Conservation (phyloP, 2,329 filamentous ascomycete genomes). For the Harringtonia lauricola region DNA sequence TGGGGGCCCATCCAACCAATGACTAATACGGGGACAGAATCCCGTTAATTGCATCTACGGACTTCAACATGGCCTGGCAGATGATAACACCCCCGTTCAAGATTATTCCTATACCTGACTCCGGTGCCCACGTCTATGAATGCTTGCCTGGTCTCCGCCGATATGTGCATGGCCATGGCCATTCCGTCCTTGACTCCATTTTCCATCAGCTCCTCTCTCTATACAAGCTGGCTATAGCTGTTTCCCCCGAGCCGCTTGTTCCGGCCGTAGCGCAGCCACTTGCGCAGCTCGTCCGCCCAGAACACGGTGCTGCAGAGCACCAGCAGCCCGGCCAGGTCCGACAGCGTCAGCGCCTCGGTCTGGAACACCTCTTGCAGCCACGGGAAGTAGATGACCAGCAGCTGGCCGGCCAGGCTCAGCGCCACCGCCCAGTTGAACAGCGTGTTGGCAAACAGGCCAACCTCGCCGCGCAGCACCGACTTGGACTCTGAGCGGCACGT, state of each 20-base stretch:
- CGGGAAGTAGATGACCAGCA: conserved; percentile 88
- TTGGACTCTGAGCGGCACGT: conserved; percentile 87
- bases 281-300: conserved; percentile 86
- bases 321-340: conserved; percentile 64
- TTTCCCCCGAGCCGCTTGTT: conserved; percentile 46
- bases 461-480: conserved; percentile 75
- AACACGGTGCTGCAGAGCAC: conserved; percentile 80
- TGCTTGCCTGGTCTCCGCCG: too few relatives aligned
- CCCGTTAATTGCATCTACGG: too few relatives aligned
- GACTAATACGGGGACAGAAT: too few relatives aligned
- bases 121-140: too few relatives aligned
- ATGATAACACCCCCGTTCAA: too few relatives aligned
- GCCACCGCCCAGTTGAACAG: conserved; percentile 96
- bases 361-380: conserved; percentile 92
- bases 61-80: too few relatives aligned
- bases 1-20: too few relatives aligned
- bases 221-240: conserved; percentile 59
- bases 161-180: too few relatives aligned
- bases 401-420: conserved; percentile 72
- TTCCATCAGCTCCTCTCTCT: conserved; percentile 13
- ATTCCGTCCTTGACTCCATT: too few relatives aligned
- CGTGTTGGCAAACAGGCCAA: conserved; percentile 72
- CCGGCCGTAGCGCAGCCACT: conserved; percentile 57
- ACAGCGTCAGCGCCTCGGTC: conserved; percentile 69
- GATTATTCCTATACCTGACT: too few relatives aligned